phyloP scores from a whole-genome alignment of 2,329 filamentous ascomycete genomes.

The Fusarium dlaminii region DNA sequence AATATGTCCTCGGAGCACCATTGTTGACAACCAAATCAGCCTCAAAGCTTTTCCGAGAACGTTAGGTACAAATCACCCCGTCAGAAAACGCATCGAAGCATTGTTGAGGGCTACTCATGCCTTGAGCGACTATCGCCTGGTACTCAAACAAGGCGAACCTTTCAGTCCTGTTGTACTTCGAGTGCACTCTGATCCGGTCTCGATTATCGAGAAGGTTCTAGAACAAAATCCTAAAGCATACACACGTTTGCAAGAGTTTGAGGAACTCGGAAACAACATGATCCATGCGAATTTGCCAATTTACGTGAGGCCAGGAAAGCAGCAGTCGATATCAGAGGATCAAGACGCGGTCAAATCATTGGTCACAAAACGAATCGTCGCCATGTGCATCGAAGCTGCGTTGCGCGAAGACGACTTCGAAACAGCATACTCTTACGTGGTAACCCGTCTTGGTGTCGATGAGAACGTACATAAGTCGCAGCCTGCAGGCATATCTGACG shows the following conservation, averaged over 20 bases:
- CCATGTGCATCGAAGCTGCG: conserved; percentile 83
- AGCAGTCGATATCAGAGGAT: conserved; percentile 27
- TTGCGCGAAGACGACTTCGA: conserved; percentile 83
- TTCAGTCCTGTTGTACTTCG: conserved; percentile 82
- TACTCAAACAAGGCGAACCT: conserved; percentile 80
- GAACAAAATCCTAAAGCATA: conserved; percentile 81
- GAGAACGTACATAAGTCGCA: background rate
- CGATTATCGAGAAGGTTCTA: conserved; percentile 76
- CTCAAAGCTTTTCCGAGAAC: conserved; percentile 70
- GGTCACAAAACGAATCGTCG: conserved; percentile 74
- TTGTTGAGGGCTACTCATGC: conserved; percentile 78
- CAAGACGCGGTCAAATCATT: conserved; percentile 47
- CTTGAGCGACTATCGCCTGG: conserved; percentile 79
- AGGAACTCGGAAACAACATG: conserved; percentile 75
- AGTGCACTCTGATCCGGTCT: conserved; percentile 79
- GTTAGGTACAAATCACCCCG: conserved; percentile 61
- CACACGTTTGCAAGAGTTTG: conserved; percentile 76
- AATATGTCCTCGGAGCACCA: no score
- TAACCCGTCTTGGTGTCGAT: conserved; percentile 68
- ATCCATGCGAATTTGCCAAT: conserved; percentile 64
- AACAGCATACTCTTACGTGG: conserved; percentile 85
- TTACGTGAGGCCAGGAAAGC: conserved; percentile 13
- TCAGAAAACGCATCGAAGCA: conserved; percentile 66
- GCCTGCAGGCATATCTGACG: conserved; percentile 54
- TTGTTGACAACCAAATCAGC: conserved; percentile 52